Base-by-base conservation (phyloP, 257 asterid species). In the Solanum paucissectum region DNA sequence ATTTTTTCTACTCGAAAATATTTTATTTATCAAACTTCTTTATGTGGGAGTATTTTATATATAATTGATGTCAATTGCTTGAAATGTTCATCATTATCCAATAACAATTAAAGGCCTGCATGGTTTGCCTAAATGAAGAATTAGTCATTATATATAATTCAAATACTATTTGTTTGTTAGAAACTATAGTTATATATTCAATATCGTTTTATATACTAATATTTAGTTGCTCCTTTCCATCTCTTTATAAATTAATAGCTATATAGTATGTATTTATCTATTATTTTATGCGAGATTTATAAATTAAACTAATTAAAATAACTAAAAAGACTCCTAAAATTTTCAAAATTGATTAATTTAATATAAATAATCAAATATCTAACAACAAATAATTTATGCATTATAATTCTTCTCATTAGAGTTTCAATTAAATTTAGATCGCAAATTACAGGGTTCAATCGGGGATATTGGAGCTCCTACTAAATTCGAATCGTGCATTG, bases 391-490 rank as follows among this genome's bases (percentile, higher is more conserved):
- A 72, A 72, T 72, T 4, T 3, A 0, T 32, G 5, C 6, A 14
- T 32, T 27, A 68, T 7, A 4, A 32, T 29, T 14, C 4, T 72
- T 18, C 0, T 52, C 2, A 7, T 55, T 55, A 2, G 0, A 55
- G 2, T 18, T 18, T 20, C 0, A 2, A 55, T 55, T 55, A 55
- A 55, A 55, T 55, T 18, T 20, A 20, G 2, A 55, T 55, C 1
- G 5, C 25, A 2, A n/a, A 3, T 0, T 20, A 2, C 10, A 55
- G 0, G 25, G 2, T 52, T 52, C 7, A 16, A 52, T 52, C 1
- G 0, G 4, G 9, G 20, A 46, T 46, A 0, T 49, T 49, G 7
- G 7, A 49, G 58, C 7, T 2, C 0, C 0, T 13, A 49, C 3
- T 49, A 55, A 18, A 55, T 55, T 55, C 0, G 4, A 7, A 55